Percentiles rank a stretch among this genome's conserved stretches.
These are phyloP conservation scores for Entamoeba dispar DNA, from an alignment of 208 protist genomes.

Conservation along the genomic window DNA sequence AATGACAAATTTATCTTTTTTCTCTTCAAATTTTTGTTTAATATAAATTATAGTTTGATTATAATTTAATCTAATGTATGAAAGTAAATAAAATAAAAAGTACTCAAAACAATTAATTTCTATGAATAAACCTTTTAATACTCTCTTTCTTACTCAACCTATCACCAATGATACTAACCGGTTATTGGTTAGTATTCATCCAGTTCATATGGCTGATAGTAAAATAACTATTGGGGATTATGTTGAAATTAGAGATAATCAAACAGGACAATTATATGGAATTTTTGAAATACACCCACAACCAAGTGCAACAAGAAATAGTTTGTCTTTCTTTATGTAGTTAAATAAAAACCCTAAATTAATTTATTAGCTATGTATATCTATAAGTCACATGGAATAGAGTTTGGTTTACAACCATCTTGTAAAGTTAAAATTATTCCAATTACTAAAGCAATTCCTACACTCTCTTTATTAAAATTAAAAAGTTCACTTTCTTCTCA, in stretches of 20 bases:
- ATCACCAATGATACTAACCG: not conserved
- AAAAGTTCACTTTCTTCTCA: not conserved
- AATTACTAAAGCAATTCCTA: not conserved
- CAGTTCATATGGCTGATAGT: not conserved
- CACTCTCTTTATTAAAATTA: not conserved
- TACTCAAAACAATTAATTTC: too few species aligned
- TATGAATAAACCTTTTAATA: not conserved
- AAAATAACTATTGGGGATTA: not conserved
- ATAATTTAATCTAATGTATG: too few species aligned
- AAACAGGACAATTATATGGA: not conserved
- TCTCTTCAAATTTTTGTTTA: too few species aligned
- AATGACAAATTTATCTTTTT: too few species aligned
- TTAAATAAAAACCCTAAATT: not conserved
- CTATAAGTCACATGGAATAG: not conserved
- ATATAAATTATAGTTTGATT: too few species aligned
- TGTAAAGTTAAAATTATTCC: not conserved
- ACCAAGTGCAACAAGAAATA: not conserved
- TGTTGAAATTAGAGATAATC: not conserved
- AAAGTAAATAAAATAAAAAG: too few species aligned
- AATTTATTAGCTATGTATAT: not conserved
- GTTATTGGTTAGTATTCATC: not conserved
- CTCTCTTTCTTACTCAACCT: not conserved
- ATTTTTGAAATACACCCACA: not conserved
- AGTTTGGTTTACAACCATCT: not conserved
- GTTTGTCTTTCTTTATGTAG: not conserved